These are phyloP conservation scores for Cytospora piceae DNA, from an alignment of 2,329 filamentous ascomycete genomes.

Conservation along the genomic window DNA sequence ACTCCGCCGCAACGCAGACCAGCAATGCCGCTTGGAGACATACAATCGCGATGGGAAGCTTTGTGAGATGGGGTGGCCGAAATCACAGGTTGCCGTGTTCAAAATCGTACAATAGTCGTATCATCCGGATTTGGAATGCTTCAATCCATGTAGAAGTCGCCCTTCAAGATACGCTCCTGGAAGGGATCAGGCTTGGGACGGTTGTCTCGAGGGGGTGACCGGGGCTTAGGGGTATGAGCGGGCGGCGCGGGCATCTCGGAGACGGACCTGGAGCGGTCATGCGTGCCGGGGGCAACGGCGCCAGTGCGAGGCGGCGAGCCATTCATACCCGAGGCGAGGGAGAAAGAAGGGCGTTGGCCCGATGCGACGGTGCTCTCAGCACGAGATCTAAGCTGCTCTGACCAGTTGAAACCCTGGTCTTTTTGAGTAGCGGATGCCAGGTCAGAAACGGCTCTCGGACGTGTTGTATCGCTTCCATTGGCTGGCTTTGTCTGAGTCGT, in stretches of 20 bases:
- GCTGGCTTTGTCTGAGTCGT: constrained; percentile 40
- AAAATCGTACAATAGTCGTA: constrained; percentile 7
- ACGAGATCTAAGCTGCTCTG: constrained; percentile 89
- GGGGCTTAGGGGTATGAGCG: constrained; percentile 53
- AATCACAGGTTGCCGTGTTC: not conserved
- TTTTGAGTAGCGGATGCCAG: constrained; percentile 58
- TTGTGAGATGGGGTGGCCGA: not conserved
- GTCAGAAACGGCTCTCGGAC: constrained; percentile 68
- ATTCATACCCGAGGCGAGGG: constrained; percentile 52
- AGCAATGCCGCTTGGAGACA: not conserved
- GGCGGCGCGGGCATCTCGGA: constrained; percentile 65
- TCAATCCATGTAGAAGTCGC: constrained; percentile 98
- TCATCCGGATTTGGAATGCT: not conserved
- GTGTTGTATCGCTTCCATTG: constrained; percentile 64
- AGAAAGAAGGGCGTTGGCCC: constrained; percentile 61
- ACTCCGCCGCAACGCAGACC: constrained; percentile 12
- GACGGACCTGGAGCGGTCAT: constrained; percentile 73
- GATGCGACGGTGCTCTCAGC: constrained; percentile 75
- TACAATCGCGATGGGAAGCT: not conserved
- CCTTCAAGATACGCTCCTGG: constrained; percentile 95
- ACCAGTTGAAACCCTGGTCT: constrained; percentile 97
- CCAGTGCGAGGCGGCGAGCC: constrained; percentile 47
- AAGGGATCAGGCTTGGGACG: constrained; percentile 85
- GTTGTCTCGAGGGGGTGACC: constrained; percentile 43
- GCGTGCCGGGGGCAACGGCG: constrained; percentile 41